Evolutionary conservation across 1,284 basidiomycete genomes (phyloP).

Genomic region (Pulveroboletus sp.): DNA sequence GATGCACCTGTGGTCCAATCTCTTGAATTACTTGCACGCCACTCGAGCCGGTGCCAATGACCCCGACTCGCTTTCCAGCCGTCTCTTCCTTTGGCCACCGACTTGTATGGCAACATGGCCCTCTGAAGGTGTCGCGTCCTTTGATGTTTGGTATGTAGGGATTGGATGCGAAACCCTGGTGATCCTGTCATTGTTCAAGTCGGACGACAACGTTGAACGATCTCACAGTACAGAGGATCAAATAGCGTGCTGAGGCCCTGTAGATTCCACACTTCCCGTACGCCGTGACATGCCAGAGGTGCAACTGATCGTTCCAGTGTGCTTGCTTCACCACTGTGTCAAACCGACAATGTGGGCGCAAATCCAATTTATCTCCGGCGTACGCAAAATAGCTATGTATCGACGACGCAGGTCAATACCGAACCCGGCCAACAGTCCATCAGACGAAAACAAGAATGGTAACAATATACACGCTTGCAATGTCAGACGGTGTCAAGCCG

Average conservation of each 20-base stretch:
- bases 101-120: conserved; percentile 9
- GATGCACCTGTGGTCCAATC: conserved; percentile 15
- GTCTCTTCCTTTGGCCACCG: conserved; percentile 19
- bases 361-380: conserved; percentile 16
- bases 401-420: background rate
- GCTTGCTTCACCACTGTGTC: conserved; percentile 16
- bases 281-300: conserved; percentile 16
- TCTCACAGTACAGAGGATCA: conserved; percentile 17
- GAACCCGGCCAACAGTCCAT: background rate
- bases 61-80: conserved; percentile 10
- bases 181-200: background rate
- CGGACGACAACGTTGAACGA: too few species aligned
- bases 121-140: conserved; percentile 14
- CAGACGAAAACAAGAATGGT: background rate
- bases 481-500: too few species aligned
- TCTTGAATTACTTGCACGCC: too few species aligned
- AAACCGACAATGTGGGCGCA: conserved; percentile 19
- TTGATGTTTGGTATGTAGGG: conserved; percentile 14
- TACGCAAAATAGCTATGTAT: conserved; percentile 18
- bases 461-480: too few species aligned
- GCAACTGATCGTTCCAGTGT: conserved; percentile 18
- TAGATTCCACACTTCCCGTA: conserved; percentile 9
- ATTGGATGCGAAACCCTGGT: conserved; percentile 11
- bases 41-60: conserved; percentile 21
- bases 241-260: conserved; percentile 6